Base-by-base conservation (phyloP, 352 stramenopile genomes). In the Globisporangium polare region DNA sequence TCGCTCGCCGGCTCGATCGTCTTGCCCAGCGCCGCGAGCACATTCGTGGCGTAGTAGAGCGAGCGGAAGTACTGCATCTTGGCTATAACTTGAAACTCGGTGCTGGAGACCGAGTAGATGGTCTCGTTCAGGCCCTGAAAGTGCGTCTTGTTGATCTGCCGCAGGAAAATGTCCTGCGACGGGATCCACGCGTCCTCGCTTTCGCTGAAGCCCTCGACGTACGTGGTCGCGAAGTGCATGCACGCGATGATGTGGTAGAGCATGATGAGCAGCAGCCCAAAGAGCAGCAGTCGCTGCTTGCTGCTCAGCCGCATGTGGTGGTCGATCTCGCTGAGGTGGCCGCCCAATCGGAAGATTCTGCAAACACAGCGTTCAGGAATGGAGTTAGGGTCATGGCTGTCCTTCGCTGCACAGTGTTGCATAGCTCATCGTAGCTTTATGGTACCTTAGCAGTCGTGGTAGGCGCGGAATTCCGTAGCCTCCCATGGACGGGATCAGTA, bases 241-340 rank as follows among this genome's bases (percentile, higher is more conserved):
- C 78, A 88, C 1, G 70, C 70, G 8, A 85, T 67, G 5, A 82
- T 35, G 26, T 88, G 78, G 24, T 80, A 77, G 24, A 86, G 61
- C 71, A 85, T 73, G n/a, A 77, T 61, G 20, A 75, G 52, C 13
- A 74, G 41, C 2, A 73, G 8, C 2, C 74, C 72, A n/a, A 86
- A 62, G 10, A 83, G 35, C n/a, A 75, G 41, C 2, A 86, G 58
- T n/a, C 73, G 73, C 4, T 66, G 61, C 42, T 68, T 77, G 39
- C 58, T 79, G 54, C 65, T 78, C 37, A 78, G 62, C 13, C 76
- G 68, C 29, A 74, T 52, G n/a, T 79, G 74, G 20, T 71, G 61
- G 9, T 77, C 71, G 2, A 80, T 53, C 29, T 78, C 71, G 3
- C 42, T 51, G 20, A 74, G 58, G 29, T 83, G 62, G 18, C 60